Evolutionary conservation across 805 yeast species (phyloP).

Genomic region (Candida sphagnicola): DNA sequence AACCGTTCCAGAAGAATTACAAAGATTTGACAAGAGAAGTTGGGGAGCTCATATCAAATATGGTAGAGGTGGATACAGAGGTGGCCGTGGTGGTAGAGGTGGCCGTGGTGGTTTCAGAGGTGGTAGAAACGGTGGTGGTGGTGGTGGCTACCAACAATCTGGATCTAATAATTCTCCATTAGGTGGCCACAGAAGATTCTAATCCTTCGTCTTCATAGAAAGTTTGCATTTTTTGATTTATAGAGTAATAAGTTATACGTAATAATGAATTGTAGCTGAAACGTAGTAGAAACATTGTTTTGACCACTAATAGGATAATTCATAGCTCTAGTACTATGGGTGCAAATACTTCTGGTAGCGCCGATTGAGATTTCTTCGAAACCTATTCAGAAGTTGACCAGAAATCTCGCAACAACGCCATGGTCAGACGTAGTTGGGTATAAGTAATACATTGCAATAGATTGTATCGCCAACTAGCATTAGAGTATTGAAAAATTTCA

Average conservation of each 20-base stretch:
- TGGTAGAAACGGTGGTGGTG: slow-evolving; percentile 47
- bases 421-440: too few relatives aligned
- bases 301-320: too few relatives aligned
- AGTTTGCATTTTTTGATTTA: background rate
- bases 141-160: slow-evolving; percentile 34
- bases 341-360: too few relatives aligned
- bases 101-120: slow-evolving; percentile 48
- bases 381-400: too few relatives aligned
- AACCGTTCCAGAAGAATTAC: slow-evolving; percentile 74
- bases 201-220: slow-evolving; percentile 6
- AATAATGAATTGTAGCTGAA: too few relatives aligned
- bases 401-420: too few relatives aligned
- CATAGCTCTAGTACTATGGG: too few relatives aligned
- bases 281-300: too few relatives aligned
- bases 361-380: too few relatives aligned
- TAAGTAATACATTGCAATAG: too few relatives aligned
- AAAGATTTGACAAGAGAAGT: slow-evolving; percentile 60
- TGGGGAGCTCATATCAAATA: slow-evolving; percentile 57
- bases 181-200: slow-evolving; percentile 41
- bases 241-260: slow-evolving; percentile 2
- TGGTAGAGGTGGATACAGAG: slow-evolving; percentile 57
- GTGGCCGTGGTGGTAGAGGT: slow-evolving; percentile 48
- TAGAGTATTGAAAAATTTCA: too few relatives aligned
- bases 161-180: slow-evolving; percentile 50
- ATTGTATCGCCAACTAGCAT: too few relatives aligned